A percentile compares a stretch with the other conserved stretches of the same genome.
Conservation (phyloP, 257 asterid species). For the Salvia rosmarinus region DNA sequence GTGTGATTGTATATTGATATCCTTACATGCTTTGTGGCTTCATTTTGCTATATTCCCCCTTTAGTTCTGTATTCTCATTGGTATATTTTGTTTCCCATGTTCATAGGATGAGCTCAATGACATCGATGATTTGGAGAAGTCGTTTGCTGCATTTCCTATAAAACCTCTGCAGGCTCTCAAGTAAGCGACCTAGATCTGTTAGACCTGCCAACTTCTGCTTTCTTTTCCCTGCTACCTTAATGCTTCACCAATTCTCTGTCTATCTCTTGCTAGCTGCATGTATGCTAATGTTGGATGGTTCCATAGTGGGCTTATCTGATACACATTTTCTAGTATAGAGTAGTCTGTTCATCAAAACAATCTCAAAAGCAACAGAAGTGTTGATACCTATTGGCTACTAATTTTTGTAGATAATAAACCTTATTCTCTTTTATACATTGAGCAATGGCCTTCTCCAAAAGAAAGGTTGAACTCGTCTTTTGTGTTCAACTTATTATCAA, state of each 20-base stretch:
- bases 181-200: constrained; percentile 47
- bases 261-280: constrained; percentile 27
- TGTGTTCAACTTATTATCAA: not conserved
- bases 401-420: not conserved
- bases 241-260: constrained; percentile 22
- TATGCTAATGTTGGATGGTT: constrained; percentile 19
- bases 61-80: constrained; percentile 28
- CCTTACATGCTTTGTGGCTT: constrained; percentile 14
- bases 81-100: constrained; percentile 25
- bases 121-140: constrained; percentile 66
- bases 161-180: constrained; percentile 96
- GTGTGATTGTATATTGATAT: constrained; percentile 9
- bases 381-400: not conserved
- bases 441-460: not conserved
- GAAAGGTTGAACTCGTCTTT: constrained; percentile 10
- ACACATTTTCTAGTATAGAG: constrained; percentile 1
- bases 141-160: constrained; percentile 86
- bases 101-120: constrained; percentile 65
- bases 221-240: constrained; percentile 26
- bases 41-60: constrained; percentile 17
- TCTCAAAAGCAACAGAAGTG: constrained; percentile 4
- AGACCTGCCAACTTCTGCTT: constrained; percentile 30
- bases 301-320: constrained; percentile 20
- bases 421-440: constrained; percentile 1
- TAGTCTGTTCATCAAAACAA: not conserved